Evolutionary conservation across 768 basidiomycete genomes (phyloP).

Genomic region (Ramaria sp.): DNA sequence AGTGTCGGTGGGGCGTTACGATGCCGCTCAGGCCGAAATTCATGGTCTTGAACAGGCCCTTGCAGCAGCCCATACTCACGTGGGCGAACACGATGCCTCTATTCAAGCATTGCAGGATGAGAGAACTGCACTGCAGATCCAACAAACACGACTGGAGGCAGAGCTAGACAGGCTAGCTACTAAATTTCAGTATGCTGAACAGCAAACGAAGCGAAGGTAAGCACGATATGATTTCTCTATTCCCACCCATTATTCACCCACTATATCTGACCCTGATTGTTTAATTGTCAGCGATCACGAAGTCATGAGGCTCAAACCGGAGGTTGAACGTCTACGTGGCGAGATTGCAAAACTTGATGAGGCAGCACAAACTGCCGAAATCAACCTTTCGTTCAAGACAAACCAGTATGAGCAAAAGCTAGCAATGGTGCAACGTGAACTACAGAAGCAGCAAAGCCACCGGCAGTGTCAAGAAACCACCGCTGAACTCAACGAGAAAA

Average conservation of each 20-base stretch:
- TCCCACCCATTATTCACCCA: too few relatives aligned
- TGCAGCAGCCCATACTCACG: constrained; percentile 22
- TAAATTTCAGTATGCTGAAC: constrained; percentile 40
- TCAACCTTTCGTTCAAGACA: constrained; percentile 50
- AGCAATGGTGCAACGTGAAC: constrained; percentile 44
- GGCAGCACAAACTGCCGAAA: constrained; percentile 47
- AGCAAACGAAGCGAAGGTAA: constrained; percentile 52
- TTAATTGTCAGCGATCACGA: constrained; percentile 34
- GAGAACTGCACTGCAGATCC: constrained; percentile 38
- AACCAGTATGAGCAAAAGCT: constrained; percentile 60
- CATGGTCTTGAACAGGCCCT: constrained; percentile 1
- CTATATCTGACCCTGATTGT: too few relatives aligned
- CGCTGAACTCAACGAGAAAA: constrained; percentile 54
- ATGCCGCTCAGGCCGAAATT: constrained; percentile 5
- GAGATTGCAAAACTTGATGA: constrained; percentile 46
- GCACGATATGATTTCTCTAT: constrained; percentile 12
- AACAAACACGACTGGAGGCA: constrained; percentile 49
- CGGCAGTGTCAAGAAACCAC: constrained; percentile 46
- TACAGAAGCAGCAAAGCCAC: constrained; percentile 28
- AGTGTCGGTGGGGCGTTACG: not conserved
- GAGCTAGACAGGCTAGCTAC: constrained; percentile 6
- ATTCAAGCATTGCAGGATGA: constrained; percentile 35
- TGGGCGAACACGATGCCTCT: constrained; percentile 30
- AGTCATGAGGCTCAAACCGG: constrained; percentile 28
- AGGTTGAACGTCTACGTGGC: constrained; percentile 28